Evolutionary conservation across 2,329 filamentous ascomycete genomes (phyloP).

Genomic region (Ceratocystis colombiana): DNA sequence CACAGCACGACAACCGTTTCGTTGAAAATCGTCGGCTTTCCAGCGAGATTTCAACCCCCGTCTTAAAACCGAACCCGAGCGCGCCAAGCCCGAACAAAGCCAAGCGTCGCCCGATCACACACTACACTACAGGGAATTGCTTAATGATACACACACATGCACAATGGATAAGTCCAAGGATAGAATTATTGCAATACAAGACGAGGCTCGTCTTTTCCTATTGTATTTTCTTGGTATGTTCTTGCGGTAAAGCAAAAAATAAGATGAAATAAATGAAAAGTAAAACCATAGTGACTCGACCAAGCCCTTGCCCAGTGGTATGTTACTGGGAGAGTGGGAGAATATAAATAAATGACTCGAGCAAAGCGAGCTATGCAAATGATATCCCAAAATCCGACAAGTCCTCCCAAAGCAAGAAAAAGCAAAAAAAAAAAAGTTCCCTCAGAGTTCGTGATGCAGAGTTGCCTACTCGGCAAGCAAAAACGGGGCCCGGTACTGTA

Average conservation of each 20-base stretch:
- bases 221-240: not conserved
- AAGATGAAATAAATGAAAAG: slow-evolving; percentile 2
- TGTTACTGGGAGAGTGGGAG: slow-evolving; percentile 8
- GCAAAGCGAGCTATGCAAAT: slow-evolving; percentile 9
- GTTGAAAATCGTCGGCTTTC: not conserved
- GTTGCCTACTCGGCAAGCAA: not conserved
- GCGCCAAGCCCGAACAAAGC: not conserved
- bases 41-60: not conserved
- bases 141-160: no score
- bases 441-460: not conserved
- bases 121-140: not conserved
- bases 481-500: not conserved
- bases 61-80: not conserved
- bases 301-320: not conserved
- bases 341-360: slow-evolving; percentile 11
- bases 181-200: no score
- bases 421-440: slow-evolving; percentile 8
- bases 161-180: no score
- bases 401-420: slow-evolving; percentile 11
- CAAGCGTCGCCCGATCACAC: not conserved
- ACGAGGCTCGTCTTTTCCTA: no score
- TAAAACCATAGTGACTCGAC: slow-evolving; percentile 8
- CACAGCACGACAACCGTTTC: no score
- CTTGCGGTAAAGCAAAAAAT: slow-evolving; percentile 4
- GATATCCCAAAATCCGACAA: slow-evolving; percentile 14